phyloP scores from a whole-genome alignment of 2,329 filamentous ascomycete species.

The Fusarium anguioides region DNA sequence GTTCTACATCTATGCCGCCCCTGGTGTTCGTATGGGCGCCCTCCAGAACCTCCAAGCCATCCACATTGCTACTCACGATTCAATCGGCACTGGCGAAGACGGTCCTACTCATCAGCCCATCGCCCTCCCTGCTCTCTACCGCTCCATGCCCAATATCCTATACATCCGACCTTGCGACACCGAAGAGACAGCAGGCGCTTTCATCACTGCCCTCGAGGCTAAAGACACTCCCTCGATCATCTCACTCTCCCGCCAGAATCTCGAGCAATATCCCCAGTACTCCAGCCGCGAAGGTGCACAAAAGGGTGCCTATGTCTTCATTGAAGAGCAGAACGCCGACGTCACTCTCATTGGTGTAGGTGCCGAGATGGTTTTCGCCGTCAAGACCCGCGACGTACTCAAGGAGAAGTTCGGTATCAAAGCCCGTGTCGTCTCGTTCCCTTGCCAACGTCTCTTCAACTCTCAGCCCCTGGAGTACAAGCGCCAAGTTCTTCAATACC shows the following conservation, averaged over 20 bases:
- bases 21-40: conserved; percentile 70
- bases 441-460: conserved; percentile 58
- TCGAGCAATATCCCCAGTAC: conserved; percentile 54
- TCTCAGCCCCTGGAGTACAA: conserved; percentile 57
- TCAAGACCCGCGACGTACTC: conserved; percentile 52
- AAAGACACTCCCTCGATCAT: conserved; percentile 58
- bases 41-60: conserved; percentile 66
- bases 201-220: conserved; percentile 58
- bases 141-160: conserved; percentile 70
- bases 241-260: conserved; percentile 58
- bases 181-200: conserved; percentile 68
- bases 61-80: conserved; percentile 71
- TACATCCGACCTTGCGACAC: conserved; percentile 70
- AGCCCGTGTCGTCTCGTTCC: conserved; percentile 57
- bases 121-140: conserved; percentile 66
- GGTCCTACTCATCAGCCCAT: conserved; percentile 73
- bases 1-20: conserved; percentile 69
- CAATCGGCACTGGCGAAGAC: conserved; percentile 68
- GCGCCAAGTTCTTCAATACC: conserved; percentile 56
- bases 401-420: conserved; percentile 52
- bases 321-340: conserved; percentile 56
- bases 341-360: conserved; percentile 58
- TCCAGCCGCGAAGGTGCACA: conserved; percentile 55
- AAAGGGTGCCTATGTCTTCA: conserved; percentile 60
- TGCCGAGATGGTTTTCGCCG: conserved; percentile 50